Evolutionary conservation across 148 eudicot species (phyloP).

Genomic region (Vaccinium vitisidaea): DNA sequence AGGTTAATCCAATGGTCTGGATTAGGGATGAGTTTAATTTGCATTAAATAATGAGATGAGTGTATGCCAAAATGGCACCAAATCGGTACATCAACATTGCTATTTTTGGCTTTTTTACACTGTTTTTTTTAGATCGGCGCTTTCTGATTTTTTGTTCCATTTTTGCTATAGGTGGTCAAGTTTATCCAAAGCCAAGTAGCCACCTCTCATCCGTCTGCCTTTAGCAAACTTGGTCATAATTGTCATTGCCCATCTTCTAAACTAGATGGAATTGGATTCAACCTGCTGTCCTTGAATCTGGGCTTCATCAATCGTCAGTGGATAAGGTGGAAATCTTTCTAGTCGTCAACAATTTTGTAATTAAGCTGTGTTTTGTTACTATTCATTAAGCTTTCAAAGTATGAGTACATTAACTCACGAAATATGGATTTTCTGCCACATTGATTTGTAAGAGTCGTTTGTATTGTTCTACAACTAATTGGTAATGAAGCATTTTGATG

Average conservation of each 20-base stretch:
- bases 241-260: background rate
- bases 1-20: no score
- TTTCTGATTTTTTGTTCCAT: background rate
- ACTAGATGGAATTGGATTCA: background rate
- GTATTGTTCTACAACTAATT: background rate
- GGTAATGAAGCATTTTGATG: background rate
- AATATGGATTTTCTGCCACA: background rate
- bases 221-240: background rate
- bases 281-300: background rate
- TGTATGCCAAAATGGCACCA: no score
- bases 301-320: background rate
- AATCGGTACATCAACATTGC: no score
- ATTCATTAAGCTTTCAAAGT: background rate
- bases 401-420: background rate
- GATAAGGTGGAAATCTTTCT: background rate
- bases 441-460: background rate
- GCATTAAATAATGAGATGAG: no score
- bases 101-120: no score
- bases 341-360: background rate
- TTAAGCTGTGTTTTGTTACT: background rate
- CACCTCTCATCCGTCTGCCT: background rate
- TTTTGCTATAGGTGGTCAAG: background rate
- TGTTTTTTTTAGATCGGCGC: no score
- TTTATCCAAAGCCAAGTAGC: background rate
- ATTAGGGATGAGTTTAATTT: no score